These are phyloP conservation scores for Leonotis leonurus DNA, from an alignment of 257 asterid genomes.

Conservation along the genomic window DNA sequence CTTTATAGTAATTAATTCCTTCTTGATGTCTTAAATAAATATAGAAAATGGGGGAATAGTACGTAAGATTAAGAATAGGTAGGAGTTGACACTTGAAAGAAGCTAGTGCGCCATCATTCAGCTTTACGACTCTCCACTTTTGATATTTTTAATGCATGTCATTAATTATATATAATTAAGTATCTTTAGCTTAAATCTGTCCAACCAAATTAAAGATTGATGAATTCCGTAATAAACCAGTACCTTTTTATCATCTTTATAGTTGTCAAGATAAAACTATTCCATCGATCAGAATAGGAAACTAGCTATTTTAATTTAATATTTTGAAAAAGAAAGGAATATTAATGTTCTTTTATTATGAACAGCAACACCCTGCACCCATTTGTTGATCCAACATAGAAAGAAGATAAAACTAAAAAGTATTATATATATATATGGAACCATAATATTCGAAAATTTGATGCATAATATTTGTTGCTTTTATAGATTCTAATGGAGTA, in stretches of 20 bases:
- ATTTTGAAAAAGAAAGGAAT: neutral
- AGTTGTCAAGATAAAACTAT: constrained; percentile 33
- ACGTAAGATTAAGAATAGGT: no score
- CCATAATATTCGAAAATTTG: constrained; percentile 17
- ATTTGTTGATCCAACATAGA: constrained; percentile 25
- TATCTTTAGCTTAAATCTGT: neutral
- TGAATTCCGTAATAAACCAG: constrained; percentile 20
- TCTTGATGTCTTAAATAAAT: no score
- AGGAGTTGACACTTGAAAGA: constrained; percentile 17
- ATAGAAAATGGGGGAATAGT: no score
- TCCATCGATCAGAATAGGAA: neutral
- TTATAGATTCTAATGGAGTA: no score
- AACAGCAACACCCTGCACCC: no score
- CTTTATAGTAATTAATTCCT: no score
- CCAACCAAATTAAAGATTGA: neutral
- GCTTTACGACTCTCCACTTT: constrained; percentile 2
- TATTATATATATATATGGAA: neutral
- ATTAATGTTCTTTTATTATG: neutral
- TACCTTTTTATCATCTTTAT: constrained; percentile 25
- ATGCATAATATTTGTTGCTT: no score
- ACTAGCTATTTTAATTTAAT: no score
- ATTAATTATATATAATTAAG: no score
- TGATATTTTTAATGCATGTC: no score
- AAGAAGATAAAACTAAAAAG: constrained; percentile 12
- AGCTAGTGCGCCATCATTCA: neutral